phyloP scores from a whole-genome alignment of 371 early-diverging fungal genomes.

The Conidiobolus incongruus region DNA sequence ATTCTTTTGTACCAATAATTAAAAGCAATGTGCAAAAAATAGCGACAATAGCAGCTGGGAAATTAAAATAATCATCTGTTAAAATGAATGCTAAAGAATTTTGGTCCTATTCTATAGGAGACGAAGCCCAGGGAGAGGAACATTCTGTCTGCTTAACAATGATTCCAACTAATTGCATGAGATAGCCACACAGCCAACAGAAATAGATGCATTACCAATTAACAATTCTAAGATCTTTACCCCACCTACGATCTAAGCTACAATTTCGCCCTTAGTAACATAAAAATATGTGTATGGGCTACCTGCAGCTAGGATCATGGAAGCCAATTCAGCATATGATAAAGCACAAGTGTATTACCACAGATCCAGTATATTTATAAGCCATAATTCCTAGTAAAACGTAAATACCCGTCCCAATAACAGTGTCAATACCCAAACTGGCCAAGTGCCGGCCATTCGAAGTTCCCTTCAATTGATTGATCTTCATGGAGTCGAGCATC shows the following conservation, averaged over 20 bases:
- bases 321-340: conserved; percentile 62
- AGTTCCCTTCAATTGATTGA: not conserved
- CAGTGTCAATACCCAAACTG: conserved; percentile 24
- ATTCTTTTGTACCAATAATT: conserved; percentile 40
- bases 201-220: conserved; percentile 46
- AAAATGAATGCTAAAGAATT: conserved; percentile 13
- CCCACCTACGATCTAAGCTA: conserved; percentile 75
- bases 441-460: conserved; percentile 8
- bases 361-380: conserved; percentile 50
- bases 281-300: conserved; percentile 67
- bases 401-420: no score
- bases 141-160: conserved; percentile 26
- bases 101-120: conserved; percentile 31
- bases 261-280: conserved; percentile 60
- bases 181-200: conserved; percentile 53
- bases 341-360: conserved; percentile 54
- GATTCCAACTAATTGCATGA: conserved; percentile 34
- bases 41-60: conserved; percentile 45
- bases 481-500: not conserved
- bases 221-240: conserved; percentile 63
- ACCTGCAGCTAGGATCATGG: no score
- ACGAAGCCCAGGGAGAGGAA: conserved; percentile 20
- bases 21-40: conserved; percentile 32
- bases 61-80: conserved; percentile 36
- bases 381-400: conserved; percentile 34